Percentiles rank a stretch among this genome's conserved stretches.
phyloP scores from a whole-genome alignment of 306 rosid genomes.

The Vigna radiata region DNA sequence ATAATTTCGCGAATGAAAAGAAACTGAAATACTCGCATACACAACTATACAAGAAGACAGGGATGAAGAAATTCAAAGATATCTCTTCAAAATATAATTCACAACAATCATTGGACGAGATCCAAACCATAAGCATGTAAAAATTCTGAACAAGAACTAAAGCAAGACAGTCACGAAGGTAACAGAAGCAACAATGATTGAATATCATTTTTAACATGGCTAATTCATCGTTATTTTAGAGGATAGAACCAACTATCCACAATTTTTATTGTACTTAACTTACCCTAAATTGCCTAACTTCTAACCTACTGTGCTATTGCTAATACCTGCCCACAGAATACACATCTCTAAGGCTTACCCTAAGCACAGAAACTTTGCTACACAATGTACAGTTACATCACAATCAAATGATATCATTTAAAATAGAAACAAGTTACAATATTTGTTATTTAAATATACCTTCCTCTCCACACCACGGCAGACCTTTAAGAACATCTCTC shows the following conservation, averaged over 20 bases:
- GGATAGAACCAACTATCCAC: slow-evolving; percentile 32
- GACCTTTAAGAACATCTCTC: slow-evolving; percentile 88
- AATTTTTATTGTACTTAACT: neutral
- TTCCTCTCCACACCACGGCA: slow-evolving; percentile 67
- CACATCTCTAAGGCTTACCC: slow-evolving; percentile 6
- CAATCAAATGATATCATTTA: slow-evolving; percentile 23
- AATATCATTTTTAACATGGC: slow-evolving; percentile 14
- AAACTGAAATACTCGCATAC: slow-evolving; percentile 12
- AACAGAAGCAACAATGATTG: slow-evolving; percentile 30
- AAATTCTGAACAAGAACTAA: slow-evolving; percentile 2
- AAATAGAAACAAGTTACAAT: neutral
- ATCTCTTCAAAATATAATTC: slow-evolving; percentile 26
- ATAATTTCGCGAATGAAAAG: slow-evolving; percentile 5
- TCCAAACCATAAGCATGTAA: neutral
- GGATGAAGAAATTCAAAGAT: slow-evolving; percentile 35
- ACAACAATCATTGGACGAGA: slow-evolving; percentile 8
- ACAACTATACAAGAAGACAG: slow-evolving; percentile 13
- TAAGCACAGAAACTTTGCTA: slow-evolving; percentile 34
- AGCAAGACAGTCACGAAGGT: neutral
- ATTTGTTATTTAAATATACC: slow-evolving; percentile 51
- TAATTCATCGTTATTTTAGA: slow-evolving; percentile 23
- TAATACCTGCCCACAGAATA: slow-evolving; percentile 9
- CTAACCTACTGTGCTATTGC: slow-evolving; percentile 31
- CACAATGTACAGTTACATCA: slow-evolving; percentile 22
- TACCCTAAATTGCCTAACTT: slow-evolving; percentile 24